phyloP scores from a whole-genome alignment of 202 grass and related monocot species.

The Carex arenaria region DNA sequence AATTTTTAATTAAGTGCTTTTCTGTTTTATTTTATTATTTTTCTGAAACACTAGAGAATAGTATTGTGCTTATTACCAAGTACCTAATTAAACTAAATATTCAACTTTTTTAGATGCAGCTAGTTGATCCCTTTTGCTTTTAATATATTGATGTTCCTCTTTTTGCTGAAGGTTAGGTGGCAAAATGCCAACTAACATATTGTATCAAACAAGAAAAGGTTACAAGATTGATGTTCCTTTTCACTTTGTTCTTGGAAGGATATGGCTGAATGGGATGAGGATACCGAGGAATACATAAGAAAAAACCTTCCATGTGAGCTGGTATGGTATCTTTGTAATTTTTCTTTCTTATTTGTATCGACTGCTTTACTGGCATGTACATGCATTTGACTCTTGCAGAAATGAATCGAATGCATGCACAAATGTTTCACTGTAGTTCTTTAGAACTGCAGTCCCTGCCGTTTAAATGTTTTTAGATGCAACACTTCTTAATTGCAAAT shows the following conservation, averaged over 20 bases:
- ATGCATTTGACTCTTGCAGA: conserved; percentile 5
- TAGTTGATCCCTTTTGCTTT: neutral
- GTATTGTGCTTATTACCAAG: neutral
- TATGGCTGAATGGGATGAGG: conserved; percentile 76
- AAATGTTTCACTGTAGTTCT: neutral
- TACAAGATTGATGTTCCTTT: neutral
- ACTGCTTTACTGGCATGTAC: neutral
- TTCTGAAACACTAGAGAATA: neutral
- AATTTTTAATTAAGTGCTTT: neutral
- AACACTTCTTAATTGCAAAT: neutral
- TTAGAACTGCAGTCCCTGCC: neutral
- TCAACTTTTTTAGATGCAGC: neutral
- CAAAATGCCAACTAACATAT: neutral
- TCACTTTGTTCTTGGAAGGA: conserved; percentile 37
- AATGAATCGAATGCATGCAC: neutral
- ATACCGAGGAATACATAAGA: conserved; percentile 80
- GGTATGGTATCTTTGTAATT: conserved; percentile 36
- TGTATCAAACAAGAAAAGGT: neutral
- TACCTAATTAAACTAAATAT: neutral
- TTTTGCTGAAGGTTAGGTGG: neutral
- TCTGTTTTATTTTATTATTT: neutral
- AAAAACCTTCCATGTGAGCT: conserved; percentile 87
- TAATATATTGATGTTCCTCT: neutral
- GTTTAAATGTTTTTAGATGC: neutral
- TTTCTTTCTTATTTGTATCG: conserved; percentile 9